Percentiles rank a stretch among this genome's conserved stretches.
Conservation (phyloP, 2,329 filamentous ascomycete genomes). For the Cladosporium sp. region DNA sequence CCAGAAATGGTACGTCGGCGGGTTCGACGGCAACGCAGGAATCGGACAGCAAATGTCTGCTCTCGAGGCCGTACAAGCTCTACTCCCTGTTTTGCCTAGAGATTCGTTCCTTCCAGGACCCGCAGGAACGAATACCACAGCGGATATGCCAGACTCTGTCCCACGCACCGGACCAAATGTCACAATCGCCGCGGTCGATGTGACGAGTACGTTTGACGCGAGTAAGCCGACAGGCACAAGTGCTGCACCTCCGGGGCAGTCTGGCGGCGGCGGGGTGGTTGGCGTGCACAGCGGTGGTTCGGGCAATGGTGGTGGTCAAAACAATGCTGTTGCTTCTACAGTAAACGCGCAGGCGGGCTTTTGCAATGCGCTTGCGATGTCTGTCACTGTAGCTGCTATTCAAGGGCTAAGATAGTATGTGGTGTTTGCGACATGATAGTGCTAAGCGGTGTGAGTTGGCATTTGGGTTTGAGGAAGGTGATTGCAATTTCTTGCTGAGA, state of each 20-base stretch:
- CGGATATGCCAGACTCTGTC: background rate
- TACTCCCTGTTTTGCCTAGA: constrained; percentile 25
- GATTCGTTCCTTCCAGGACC: background rate
- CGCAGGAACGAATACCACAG: background rate
- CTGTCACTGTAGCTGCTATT: too few species aligned
- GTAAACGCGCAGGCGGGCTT: too few species aligned
- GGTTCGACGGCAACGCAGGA: constrained; percentile 39
- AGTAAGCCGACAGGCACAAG: constrained; percentile 16
- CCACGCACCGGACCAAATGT: constrained; percentile 18
- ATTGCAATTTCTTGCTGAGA: too few species aligned
- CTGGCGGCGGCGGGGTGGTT: background rate
- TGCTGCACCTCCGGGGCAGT: constrained; percentile 4
- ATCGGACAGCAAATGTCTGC: constrained; percentile 44
- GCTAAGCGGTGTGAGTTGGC: too few species aligned
- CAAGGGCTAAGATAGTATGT: too few species aligned
- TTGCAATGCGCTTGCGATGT: too few species aligned
- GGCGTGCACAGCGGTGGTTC: too few species aligned
- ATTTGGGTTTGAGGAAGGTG: too few species aligned
- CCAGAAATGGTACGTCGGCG: constrained; percentile 42
- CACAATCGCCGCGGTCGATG: constrained; percentile 16
- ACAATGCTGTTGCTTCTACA: too few species aligned
- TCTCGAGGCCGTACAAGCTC: constrained; percentile 42
- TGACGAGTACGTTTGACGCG: constrained; percentile 22
- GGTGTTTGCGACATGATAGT: too few species aligned
- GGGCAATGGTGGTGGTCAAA: too few species aligned